These are phyloP conservation scores for Trematosphaeria pertusa DNA, from an alignment of 2,329 filamentous ascomycete genomes.

Conservation along the genomic window DNA sequence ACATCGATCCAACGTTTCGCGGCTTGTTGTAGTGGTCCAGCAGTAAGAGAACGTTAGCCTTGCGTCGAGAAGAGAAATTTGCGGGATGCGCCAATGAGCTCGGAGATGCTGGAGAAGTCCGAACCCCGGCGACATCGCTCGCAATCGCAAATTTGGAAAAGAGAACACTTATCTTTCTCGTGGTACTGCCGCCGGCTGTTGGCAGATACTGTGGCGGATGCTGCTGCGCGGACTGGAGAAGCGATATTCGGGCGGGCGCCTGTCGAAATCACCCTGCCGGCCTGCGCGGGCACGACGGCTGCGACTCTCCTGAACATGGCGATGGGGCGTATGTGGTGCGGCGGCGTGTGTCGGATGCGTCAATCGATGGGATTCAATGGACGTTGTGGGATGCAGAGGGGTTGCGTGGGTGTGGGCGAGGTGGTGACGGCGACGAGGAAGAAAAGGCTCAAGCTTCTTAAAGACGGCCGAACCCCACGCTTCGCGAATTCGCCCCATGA, in stretches of 20 bases:
- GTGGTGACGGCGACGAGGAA: conserved; percentile 31
- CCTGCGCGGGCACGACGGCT: conserved; percentile 60
- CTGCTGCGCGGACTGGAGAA: conserved; percentile 53
- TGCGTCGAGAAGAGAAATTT: conserved; percentile 19
- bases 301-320: conserved; percentile 66
- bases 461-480: conserved; percentile 27
- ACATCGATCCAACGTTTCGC: conserved; percentile 79
- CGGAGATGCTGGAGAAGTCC: conserved; percentile 7
- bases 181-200: conserved; percentile 63
- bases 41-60: conserved; percentile 56
- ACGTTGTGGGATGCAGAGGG: conserved; percentile 16
- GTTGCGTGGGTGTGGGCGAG: conserved; percentile 28
- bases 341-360: conserved; percentile 9
- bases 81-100: conserved; percentile 9
- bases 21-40: conserved; percentile 85
- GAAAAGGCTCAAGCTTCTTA: conserved; percentile 19
- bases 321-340: conserved; percentile 30
- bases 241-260: conserved; percentile 58
- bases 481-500: conserved; percentile 9
- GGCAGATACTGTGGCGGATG: conserved; percentile 49
- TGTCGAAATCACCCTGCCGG: conserved; percentile 58
- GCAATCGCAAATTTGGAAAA: conserved; percentile 7
- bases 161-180: conserved; percentile 66
- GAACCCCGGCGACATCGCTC: conserved; percentile 8
- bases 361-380: conserved; percentile 20